phyloP scores from a whole-genome alignment of 2,329 filamentous ascomycete genomes.

The Paracoccidioides lutzii region DNA sequence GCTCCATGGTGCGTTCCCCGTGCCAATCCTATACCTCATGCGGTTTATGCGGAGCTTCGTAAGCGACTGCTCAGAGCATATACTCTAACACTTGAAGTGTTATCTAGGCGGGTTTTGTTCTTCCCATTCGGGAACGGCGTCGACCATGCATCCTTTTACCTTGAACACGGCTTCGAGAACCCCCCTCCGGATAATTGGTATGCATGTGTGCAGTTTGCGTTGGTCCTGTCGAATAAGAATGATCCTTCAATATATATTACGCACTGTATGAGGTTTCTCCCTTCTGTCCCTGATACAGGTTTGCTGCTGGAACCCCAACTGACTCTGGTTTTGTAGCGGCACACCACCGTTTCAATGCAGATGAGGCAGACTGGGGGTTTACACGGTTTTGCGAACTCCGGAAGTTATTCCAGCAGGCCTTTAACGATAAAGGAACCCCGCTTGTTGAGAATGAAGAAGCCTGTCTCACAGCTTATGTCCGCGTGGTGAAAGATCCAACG shows the following conservation, averaged over 20 bases:
- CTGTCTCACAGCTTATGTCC: constrained; percentile 35
- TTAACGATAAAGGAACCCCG: constrained; percentile 54
- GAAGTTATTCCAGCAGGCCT: constrained; percentile 66
- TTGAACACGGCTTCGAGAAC: constrained; percentile 78
- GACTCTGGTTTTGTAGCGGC: constrained; percentile 38
- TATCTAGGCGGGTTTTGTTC: constrained; percentile 70
- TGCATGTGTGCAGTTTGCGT: constrained; percentile 86
- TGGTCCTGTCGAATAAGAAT: constrained; percentile 88
- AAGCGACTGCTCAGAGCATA: constrained; percentile 15
- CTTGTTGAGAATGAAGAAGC: constrained; percentile 37
- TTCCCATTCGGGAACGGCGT: constrained; percentile 93
- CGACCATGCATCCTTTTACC: constrained; percentile 85
- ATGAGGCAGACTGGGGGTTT: constrained; percentile 97
- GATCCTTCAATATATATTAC: constrained; percentile 69
- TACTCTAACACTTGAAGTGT: neutral
- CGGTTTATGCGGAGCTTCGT: neutral
- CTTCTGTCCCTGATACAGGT: neutral
- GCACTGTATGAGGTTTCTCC: constrained; percentile 45
- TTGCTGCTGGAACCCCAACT: constrained; percentile 6
- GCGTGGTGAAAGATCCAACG: constrained; percentile 37
- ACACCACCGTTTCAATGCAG: constrained; percentile 90
- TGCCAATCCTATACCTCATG: neutral
- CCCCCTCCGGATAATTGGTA: constrained; percentile 85
- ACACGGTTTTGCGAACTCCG: constrained; percentile 88
- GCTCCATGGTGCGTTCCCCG: constrained; percentile 61